A percentile compares a stretch with the other conserved stretches of the same genome.
These are phyloP conservation scores for Phytopythium delawarense DNA, from an alignment of 352 stramenopile genomes.

Conservation along the genomic window DNA sequence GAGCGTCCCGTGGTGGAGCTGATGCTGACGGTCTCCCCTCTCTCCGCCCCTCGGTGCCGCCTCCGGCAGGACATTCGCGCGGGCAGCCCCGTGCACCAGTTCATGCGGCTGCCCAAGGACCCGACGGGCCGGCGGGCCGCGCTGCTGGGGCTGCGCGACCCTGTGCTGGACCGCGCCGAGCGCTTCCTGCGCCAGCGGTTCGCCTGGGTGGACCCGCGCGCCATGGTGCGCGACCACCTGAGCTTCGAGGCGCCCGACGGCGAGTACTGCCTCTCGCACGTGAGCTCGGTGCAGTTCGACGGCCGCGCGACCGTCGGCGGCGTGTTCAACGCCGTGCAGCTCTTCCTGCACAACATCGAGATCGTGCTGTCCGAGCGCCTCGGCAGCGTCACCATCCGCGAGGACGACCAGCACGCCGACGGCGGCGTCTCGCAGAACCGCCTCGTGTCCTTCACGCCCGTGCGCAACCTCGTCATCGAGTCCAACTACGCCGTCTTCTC, in stretches of 20 bases:
- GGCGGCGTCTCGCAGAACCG: slow-evolving; percentile 20
- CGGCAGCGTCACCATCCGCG: slow-evolving; percentile 22
- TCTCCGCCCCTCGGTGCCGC: too few species aligned
- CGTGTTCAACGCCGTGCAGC: slow-evolving; percentile 23
- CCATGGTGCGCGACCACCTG: slow-evolving; percentile 12
- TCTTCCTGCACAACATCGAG: slow-evolving; percentile 20
- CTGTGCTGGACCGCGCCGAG: slow-evolving; percentile 24
- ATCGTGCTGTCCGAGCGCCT: slow-evolving; percentile 26
- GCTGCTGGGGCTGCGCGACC: slow-evolving; percentile 18
- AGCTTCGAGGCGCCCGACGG: slow-evolving; percentile 16
- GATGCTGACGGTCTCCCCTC: background rate
- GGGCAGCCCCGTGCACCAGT: slow-evolving; percentile 15
- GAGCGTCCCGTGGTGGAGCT: background rate
- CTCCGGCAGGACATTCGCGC: background rate
- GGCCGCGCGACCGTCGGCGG: slow-evolving; percentile 8
- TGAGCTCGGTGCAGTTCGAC: slow-evolving; percentile 26
- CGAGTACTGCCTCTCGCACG: slow-evolving; percentile 28
- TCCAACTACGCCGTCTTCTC: slow-evolving; percentile 41
- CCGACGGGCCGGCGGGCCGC: slow-evolving; percentile 12
- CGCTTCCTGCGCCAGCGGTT: slow-evolving; percentile 25
- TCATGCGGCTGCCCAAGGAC: slow-evolving; percentile 22
- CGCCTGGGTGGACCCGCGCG: slow-evolving; percentile 20
- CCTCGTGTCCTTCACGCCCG: slow-evolving; percentile 20
- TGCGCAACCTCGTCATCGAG: slow-evolving; percentile 30
- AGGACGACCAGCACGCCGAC: slow-evolving; percentile 20